Evolutionary conservation across 306 rosid species (phyloP).

Genomic region (Neltuma alba): DNA sequence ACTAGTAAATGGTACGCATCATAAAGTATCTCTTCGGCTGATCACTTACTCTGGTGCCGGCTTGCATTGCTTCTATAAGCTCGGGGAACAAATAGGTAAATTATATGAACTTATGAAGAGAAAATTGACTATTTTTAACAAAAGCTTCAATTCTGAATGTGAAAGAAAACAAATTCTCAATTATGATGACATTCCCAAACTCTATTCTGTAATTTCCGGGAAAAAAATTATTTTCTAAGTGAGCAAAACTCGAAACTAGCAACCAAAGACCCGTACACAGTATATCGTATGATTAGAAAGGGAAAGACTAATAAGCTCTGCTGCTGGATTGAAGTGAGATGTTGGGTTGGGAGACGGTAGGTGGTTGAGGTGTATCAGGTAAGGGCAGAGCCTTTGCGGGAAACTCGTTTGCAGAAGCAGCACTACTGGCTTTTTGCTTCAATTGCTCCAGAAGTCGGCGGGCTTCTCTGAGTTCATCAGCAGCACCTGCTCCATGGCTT

Average conservation of each 20-base stretch:
- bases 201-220: background rate
- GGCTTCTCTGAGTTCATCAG: slow-evolving; percentile 79
- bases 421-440: slow-evolving; percentile 59
- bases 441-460: slow-evolving; percentile 60
- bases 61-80: slow-evolving; percentile 3
- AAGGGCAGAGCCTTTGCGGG: slow-evolving; percentile 67
- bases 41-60: slow-evolving; percentile 6
- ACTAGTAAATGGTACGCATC: background rate
- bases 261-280: slow-evolving; percentile 19
- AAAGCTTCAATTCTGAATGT: background rate
- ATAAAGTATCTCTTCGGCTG: background rate
- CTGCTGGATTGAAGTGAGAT: slow-evolving; percentile 32
- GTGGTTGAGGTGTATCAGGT: slow-evolving; percentile 44
- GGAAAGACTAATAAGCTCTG: slow-evolving; percentile 18
- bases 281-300: slow-evolving; percentile 18
- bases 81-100: background rate
- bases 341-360: slow-evolving; percentile 42
- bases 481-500: slow-evolving; percentile 80
- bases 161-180: background rate
- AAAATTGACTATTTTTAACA: slow-evolving; percentile 12
- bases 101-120: background rate
- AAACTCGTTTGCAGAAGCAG: slow-evolving; percentile 45
- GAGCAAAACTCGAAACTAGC: slow-evolving; percentile 25
- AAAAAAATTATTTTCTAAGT: background rate
- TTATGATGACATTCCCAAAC: slow-evolving; percentile 9